A percentile compares a stretch with the other conserved stretches of the same genome.
These are phyloP conservation scores for Rhynchosporium secalis DNA, from an alignment of 2,329 filamentous ascomycete genomes.

Conservation along the genomic window DNA sequence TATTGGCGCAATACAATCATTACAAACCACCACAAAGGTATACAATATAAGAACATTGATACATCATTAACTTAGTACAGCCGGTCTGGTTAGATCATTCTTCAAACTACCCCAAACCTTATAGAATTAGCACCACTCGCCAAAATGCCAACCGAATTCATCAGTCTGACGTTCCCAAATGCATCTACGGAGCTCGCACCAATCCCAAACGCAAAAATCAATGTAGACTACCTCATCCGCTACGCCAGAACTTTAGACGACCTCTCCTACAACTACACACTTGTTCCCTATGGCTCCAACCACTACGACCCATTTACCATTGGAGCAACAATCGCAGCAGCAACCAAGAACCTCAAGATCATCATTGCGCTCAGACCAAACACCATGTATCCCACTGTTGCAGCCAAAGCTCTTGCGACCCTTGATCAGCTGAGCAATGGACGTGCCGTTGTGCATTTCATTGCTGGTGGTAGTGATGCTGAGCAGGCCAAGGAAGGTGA, in stretches of 20 bases:
- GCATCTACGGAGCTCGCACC: constrained; percentile 55
- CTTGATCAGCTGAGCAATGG: constrained; percentile 59
- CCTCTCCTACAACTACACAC: constrained; percentile 61
- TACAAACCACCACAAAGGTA: constrained; percentile 6
- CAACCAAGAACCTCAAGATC: constrained; percentile 59
- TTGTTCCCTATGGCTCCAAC: constrained; percentile 58
- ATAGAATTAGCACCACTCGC: not conserved
- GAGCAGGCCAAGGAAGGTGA: constrained; percentile 63
- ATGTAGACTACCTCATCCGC: constrained; percentile 55
- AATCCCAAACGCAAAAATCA: constrained; percentile 53
- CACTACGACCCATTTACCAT: constrained; percentile 58
- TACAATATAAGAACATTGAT: not conserved
- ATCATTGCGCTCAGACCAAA: constrained; percentile 64
- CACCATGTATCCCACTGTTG: constrained; percentile 61
- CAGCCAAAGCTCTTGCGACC: constrained; percentile 61
- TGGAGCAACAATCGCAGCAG: constrained; percentile 56
- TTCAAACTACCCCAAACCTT: not conserved
- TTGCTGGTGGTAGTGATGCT: constrained; percentile 59
- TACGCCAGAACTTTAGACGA: constrained; percentile 60
- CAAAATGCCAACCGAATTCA: constrained; percentile 55
- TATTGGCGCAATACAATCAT: constrained; percentile 1
- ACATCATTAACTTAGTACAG: not conserved
- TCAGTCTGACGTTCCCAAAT: constrained; percentile 58
- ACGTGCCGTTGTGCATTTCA: constrained; percentile 62
- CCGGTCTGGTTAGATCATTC: not conserved